Evolutionary conservation across 176 grass and related monocot genomes (phyloP).

Genomic region (Triticum turgidum): DNA sequence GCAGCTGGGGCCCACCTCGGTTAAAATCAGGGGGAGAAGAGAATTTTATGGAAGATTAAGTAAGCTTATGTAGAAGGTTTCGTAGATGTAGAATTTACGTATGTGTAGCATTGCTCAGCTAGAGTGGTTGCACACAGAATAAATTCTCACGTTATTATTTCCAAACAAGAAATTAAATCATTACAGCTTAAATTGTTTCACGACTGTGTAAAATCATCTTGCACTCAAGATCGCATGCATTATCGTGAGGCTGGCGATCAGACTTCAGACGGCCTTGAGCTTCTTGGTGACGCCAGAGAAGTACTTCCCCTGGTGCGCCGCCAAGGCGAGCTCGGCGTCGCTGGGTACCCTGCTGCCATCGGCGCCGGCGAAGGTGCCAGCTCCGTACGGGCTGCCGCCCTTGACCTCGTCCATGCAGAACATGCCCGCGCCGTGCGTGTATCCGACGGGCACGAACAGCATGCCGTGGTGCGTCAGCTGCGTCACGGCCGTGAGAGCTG

Average conservation of each 20-base stretch:
- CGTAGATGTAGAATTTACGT: too few relatives aligned
- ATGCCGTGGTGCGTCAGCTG: slow-evolving; percentile 62
- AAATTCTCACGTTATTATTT: neutral
- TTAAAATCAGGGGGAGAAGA: too few relatives aligned
- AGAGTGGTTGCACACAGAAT: too few relatives aligned
- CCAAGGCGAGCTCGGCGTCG: slow-evolving; percentile 35
- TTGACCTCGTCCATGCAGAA: slow-evolving; percentile 42
- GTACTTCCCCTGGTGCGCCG: slow-evolving; percentile 48
- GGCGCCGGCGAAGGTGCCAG: slow-evolving; percentile 40
- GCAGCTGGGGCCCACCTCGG: too few relatives aligned
- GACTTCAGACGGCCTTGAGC: slow-evolving; percentile 30
- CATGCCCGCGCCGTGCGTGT: slow-evolving; percentile 48
- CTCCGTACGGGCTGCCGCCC: slow-evolving; percentile 51
- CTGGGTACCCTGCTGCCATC: neutral
- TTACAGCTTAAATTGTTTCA: neutral
- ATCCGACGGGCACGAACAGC: slow-evolving; percentile 51
- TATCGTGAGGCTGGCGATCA: neutral
- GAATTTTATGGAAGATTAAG: too few relatives aligned
- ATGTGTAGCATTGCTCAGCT: too few relatives aligned
- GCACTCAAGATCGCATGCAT: neutral
- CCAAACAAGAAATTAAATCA: neutral
- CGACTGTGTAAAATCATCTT: neutral
- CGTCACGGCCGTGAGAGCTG: slow-evolving; percentile 50
- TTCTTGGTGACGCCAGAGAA: slow-evolving; percentile 53
- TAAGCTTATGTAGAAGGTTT: too few relatives aligned